Conservation (phyloP, 768 basidiomycete genomes). For the Collybiopsis confluens region DNA sequence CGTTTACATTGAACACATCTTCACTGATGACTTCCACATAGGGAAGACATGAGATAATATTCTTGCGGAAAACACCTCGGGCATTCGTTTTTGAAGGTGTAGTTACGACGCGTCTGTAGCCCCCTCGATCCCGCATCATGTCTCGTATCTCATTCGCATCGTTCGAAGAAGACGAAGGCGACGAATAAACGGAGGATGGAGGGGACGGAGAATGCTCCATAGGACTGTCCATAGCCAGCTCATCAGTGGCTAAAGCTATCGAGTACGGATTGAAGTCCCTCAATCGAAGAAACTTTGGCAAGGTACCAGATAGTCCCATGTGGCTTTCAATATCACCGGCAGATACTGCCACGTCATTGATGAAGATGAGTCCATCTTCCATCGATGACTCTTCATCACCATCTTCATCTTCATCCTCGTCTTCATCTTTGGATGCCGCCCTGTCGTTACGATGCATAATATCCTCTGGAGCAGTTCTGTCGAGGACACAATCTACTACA, state of each 20-base stretch:
- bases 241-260: constrained; percentile 14
- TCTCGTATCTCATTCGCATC: not conserved
- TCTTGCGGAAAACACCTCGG: constrained; percentile 42
- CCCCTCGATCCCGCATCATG: constrained; percentile 23
- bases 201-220: not conserved
- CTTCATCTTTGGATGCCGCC: not conserved
- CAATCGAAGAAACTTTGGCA: constrained; percentile 21
- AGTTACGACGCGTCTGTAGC: constrained; percentile 26
- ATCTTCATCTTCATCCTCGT: constrained; percentile 4
- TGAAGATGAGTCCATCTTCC: not conserved
- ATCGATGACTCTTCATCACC: not conserved
- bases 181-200: not conserved
- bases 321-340: constrained; percentile 1
- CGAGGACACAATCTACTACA: constrained; percentile 39
- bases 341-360: not conserved
- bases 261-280: constrained; percentile 36
- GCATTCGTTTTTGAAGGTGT: constrained; percentile 36
- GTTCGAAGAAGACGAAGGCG: not conserved
- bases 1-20: constrained; percentile 44
- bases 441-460: not conserved
- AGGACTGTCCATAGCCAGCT: not conserved
- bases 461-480: constrained; percentile 5
- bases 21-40: constrained; percentile 48
- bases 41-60: constrained; percentile 44
- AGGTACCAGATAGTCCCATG: not conserved